These are phyloP conservation scores for Agrocybe praecox DNA, from an alignment of 768 basidiomycete species.

Conservation along the genomic window DNA sequence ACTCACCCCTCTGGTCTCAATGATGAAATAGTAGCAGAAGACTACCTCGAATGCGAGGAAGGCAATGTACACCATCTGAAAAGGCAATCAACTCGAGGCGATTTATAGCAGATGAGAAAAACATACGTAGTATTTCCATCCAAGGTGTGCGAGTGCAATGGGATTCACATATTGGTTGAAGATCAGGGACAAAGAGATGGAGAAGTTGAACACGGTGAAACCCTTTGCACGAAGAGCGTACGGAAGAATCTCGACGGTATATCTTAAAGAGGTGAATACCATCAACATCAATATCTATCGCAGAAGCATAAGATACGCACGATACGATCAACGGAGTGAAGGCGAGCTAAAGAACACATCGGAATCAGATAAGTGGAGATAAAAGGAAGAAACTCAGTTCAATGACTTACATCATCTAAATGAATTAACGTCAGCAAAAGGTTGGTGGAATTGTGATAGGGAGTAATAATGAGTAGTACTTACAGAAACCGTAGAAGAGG, in stretches of 20 bases:
- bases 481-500: conserved; percentile 34
- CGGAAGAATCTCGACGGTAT: conserved; percentile 33
- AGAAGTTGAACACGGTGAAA: conserved; percentile 64
- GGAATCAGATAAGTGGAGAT: neutral
- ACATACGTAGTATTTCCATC: conserved; percentile 67
- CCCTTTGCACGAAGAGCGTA: conserved; percentile 65
- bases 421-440: neutral
- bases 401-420: conserved; percentile 25
- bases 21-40: conserved; percentile 53
- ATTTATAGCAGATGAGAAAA: neutral
- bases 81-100: neutral
- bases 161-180: conserved; percentile 73
- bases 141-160: conserved; percentile 38
- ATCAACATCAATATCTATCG: neutral
- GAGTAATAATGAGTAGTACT: conserved; percentile 11
- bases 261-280: conserved; percentile 14
- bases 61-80: conserved; percentile 49
- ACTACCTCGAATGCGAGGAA: conserved; percentile 57
- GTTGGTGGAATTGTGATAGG: neutral
- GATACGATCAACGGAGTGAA: conserved; percentile 37
- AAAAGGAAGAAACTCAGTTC: neutral
- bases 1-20: conserved; percentile 51
- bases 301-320: conserved; percentile 13
- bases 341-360: conserved; percentile 22
- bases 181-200: conserved; percentile 62